Percentiles rank a stretch among this genome's conserved stretches.
Evolutionary conservation across 495 filamentous ascomycete genomes (phyloP).

Genomic region (Coniosporium apollinis): DNA sequence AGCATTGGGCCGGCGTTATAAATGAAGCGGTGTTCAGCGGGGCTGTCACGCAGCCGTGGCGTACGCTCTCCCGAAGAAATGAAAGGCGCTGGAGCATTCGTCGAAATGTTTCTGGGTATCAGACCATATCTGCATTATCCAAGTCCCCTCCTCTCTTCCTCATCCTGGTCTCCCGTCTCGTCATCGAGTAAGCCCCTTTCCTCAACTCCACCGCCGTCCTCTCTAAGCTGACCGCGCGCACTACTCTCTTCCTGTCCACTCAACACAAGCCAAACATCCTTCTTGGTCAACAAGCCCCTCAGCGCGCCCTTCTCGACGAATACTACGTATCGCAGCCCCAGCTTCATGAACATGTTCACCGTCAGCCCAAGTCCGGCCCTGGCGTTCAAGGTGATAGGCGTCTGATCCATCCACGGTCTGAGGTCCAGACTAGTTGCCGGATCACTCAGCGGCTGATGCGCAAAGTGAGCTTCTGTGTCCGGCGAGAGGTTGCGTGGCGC

Average conservation of each 20-base stretch:
- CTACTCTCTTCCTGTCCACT: constrained; percentile 58
- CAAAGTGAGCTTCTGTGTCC: constrained; percentile 68
- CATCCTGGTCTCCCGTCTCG: too few relatives aligned
- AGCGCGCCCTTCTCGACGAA: constrained; percentile 69
- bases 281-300: constrained; percentile 84
- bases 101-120: too few relatives aligned
- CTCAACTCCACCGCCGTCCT: not conserved
- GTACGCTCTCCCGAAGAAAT: too few relatives aligned
- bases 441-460: constrained; percentile 66
- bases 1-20: too few relatives aligned
- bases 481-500: constrained; percentile 39
- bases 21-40: too few relatives aligned
- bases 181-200: too few relatives aligned
- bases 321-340: constrained; percentile 79
- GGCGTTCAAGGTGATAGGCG: constrained; percentile 74
- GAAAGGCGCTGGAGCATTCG: too few relatives aligned
- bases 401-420: constrained; percentile 96
- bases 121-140: too few relatives aligned
- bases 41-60: too few relatives aligned
- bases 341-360: constrained; percentile 79
- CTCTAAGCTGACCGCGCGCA: too few relatives aligned
- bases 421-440: constrained; percentile 71
- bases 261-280: constrained; percentile 91
- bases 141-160: too few relatives aligned
- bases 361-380: constrained; percentile 61